Base-by-base conservation (phyloP, 176 grass and related monocot species). In the Alloteropsis semialata region DNA sequence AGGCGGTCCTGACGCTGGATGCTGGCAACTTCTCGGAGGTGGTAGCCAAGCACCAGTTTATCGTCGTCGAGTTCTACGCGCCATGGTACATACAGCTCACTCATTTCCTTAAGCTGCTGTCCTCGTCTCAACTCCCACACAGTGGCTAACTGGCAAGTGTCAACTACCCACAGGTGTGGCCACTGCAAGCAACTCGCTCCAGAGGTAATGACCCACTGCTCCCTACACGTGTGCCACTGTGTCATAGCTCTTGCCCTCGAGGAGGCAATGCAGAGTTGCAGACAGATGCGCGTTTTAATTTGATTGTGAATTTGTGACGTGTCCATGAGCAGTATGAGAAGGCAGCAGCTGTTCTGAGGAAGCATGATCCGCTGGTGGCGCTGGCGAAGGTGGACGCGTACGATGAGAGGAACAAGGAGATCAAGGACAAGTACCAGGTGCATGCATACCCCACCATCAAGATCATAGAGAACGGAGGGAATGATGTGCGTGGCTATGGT, bases 51-150 rank as follows among this genome's bases (percentile, higher is more conserved):
- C 91, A 96, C 17, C 55, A 87, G 39, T 96, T 99, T 65, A 90
- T 96, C 18, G 83, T 99, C 19, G 83, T 99, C 30, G 77, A 99
- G 73, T 99, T 99, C 91, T 99, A 96, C 15, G 91, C 96, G 0
- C 91, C 96, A 63, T 96, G 96, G 96, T 99, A 85, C 0, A 33
- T 74, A 66, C 17, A 72, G n/a, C 44, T 32, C 18, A 65, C 19
- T 28, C 24, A 24, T 79, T 79, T 56, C 16, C n/a, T 54, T 77
- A 14, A 76, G 63, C 27, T 64, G 28, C 34, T 17, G n/a, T 13
- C 18, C 8, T 67, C 30, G 30, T 80, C 9, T 38, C 33, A 41
- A 72, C 14, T n/a, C 16, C 27, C 3, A 1, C 25, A 79, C 33
- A 65, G 21, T 70, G 17, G 55, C 37, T 89, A 82, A 85, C 56